These are phyloP conservation scores for Mucor lusitanicus DNA, from an alignment of 371 early-diverging fungal species.

Conservation along the genomic window DNA sequence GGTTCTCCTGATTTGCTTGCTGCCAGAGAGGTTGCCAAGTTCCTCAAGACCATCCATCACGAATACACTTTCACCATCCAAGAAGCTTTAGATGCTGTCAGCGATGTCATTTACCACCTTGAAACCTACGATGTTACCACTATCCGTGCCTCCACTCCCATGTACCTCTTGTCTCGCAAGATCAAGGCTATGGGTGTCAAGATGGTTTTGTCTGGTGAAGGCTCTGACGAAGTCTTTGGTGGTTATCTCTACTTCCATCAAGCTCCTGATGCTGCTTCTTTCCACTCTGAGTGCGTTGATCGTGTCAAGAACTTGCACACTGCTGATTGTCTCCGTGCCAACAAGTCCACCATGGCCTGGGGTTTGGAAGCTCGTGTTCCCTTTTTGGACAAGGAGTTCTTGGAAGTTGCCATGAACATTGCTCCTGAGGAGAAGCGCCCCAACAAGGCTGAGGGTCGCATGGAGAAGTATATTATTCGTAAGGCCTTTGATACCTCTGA, in stretches of 20 bases:
- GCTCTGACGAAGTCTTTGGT: slow-evolving; percentile 95
- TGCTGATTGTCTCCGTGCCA: slow-evolving; percentile 93
- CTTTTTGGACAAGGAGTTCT: slow-evolving; percentile 87
- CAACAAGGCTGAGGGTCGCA: slow-evolving; percentile 58
- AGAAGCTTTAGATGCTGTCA: slow-evolving; percentile 94
- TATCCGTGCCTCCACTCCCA: slow-evolving; percentile 94
- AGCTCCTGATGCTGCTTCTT: slow-evolving; percentile 79
- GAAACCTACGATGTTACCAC: slow-evolving; percentile 98
- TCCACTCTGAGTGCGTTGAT: slow-evolving; percentile 86
- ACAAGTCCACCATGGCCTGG: slow-evolving; percentile 99
- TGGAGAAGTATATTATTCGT: slow-evolving; percentile 88
- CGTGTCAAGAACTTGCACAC: slow-evolving; percentile 95
- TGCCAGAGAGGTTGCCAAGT: slow-evolving; percentile 90
- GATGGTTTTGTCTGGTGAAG: slow-evolving; percentile 98
- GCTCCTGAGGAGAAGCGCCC: slow-evolving; percentile 80
- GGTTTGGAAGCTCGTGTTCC: slow-evolving; percentile 97
- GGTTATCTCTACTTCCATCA: slow-evolving; percentile 97
- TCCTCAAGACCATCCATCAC: slow-evolving; percentile 90
- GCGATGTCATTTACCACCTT: slow-evolving; percentile 93
- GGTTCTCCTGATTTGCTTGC: slow-evolving; percentile 92
- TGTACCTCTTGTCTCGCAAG: slow-evolving; percentile 91
- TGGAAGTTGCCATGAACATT: slow-evolving; percentile 87
- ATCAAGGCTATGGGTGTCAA: slow-evolving; percentile 98
- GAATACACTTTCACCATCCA: slow-evolving; percentile 93
- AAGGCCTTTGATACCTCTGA: slow-evolving; percentile 73